These are phyloP conservation scores for Vaccinium darrowii DNA, from an alignment of 148 eudicot species.

Conservation along the genomic window DNA sequence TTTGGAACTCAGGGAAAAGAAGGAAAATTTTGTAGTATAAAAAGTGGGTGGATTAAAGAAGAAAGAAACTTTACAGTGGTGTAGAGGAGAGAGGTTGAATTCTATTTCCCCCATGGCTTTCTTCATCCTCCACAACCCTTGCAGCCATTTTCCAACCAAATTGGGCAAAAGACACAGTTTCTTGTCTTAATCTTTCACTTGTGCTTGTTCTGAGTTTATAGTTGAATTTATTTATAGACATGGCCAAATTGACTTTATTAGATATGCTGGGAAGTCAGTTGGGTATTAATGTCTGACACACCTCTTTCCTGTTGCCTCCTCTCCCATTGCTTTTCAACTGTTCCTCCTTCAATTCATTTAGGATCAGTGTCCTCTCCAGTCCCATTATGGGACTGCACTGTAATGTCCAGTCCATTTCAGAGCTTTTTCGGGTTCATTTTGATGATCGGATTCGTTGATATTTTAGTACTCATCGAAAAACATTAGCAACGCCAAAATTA, in stretches of 20 bases:
- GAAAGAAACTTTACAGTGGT: conserved; percentile 11
- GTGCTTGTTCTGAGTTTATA: neutral
- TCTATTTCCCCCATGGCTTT: conserved; percentile 16
- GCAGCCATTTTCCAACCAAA: conserved; percentile 11
- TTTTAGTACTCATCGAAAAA: too few relatives aligned
- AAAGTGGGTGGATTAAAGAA: neutral
- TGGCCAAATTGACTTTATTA: neutral
- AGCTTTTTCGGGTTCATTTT: too few relatives aligned
- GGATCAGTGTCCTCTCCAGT: too few relatives aligned
- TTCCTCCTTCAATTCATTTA: neutral
- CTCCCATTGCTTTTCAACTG: neutral
- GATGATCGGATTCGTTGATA: too few relatives aligned
- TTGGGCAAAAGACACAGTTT: neutral
- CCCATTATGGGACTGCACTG: too few relatives aligned
- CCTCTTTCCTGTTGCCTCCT: neutral
- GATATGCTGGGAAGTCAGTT: neutral
- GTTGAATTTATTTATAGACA: neutral
- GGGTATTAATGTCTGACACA: neutral
- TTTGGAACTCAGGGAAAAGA: too few relatives aligned
- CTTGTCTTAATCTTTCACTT: neutral
- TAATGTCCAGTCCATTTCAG: too few relatives aligned
- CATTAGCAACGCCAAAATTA: too few relatives aligned
- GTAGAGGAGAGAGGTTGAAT: conserved; percentile 24
- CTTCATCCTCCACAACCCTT: conserved; percentile 23
- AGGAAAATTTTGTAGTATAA: too few relatives aligned